Evolutionary conservation across 164 flowering plant genomes (phyloP), one percentile per base, ranked within the genome.

Genomic region (Litsea cubeba): DNA sequence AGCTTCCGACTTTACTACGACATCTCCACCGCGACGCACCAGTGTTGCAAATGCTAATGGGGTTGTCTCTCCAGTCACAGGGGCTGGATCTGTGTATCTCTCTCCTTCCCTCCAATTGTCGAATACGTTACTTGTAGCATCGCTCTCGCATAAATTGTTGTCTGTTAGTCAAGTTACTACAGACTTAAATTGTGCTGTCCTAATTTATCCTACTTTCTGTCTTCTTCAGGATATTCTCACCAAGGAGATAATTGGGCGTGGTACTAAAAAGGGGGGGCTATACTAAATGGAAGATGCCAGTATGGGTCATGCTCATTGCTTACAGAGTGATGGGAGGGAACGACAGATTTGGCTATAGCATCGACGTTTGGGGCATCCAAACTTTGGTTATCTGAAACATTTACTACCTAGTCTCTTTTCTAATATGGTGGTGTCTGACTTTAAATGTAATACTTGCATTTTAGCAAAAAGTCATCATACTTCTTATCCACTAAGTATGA

Each of bases 371-470:
- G 74, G 76, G 15, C 74, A 74, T 73, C n/a, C 69, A 28, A n/a
- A 32, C 8, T 74, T 66, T 51, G 67, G 60, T n/a, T 69, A 64
- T 54, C 10, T 74, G 2, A 74, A 40, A 14, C 64, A 50, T 71
- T 40, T 71, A 20, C 51, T 72, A 15, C 67, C 71, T 11, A 0
- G 4, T 66, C 35, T 68, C 1, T 77, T 64, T 40, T 68, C 50
- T 5, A 28, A 57, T 35, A 14, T 62, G 24, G 25, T 15, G 46
- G 0, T 0, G 8, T 70, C 50, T 6, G 62, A 51, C 4, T 25
- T 23, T 57, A 62, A 65, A 2, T 78, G 58, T 74, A 10, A 69
- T 25, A 50, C 73, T 3, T 70, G 74, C 54, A 73, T 74, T 26
- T 24, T 50, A 46, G 73, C 70, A 15, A 73, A 28, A 28, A 28